These are phyloP conservation scores for Spinellus fusiger DNA, from an alignment of 192 early-diverging fungal genomes.

Conservation along the genomic window DNA sequence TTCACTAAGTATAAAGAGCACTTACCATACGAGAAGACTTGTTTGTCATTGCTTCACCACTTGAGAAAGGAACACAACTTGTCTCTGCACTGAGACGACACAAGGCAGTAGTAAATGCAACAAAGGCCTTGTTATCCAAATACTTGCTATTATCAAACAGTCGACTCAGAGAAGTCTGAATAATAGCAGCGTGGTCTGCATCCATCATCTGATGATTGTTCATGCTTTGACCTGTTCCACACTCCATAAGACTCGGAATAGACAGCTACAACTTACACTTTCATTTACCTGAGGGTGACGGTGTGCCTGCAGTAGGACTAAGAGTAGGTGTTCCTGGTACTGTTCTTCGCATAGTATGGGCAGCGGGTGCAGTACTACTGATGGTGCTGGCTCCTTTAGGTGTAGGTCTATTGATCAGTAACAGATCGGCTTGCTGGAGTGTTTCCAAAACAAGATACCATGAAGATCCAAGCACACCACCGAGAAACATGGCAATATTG, in stretches of 20 bases:
- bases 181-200: conserved; percentile 38
- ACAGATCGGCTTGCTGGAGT: conserved; percentile 79
- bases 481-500: conserved; percentile 65
- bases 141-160: conserved; percentile 63
- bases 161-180: conserved; percentile 49
- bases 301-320: neutral
- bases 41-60: conserved; percentile 13
- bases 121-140: conserved; percentile 53
- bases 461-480: conserved; percentile 63
- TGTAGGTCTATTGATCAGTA: conserved; percentile 46
- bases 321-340: neutral
- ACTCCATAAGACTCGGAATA: too few relatives aligned
- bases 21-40: conserved; percentile 25
- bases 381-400: conserved; percentile 18
- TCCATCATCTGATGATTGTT: conserved; percentile 21
- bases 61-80: conserved; percentile 39
- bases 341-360: conserved; percentile 9
- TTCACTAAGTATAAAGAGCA: neutral
- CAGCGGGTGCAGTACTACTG: neutral
- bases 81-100: conserved; percentile 56
- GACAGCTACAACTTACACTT: too few relatives aligned
- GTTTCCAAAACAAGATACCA: conserved; percentile 90
- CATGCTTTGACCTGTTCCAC: neutral
- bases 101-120: conserved; percentile 60
- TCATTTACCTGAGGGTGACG: neutral